Percentiles rank a stretch among this genome's conserved stretches.
These are phyloP conservation scores for Mycena pura DNA, from an alignment of 768 basidiomycete species.

Conservation along the genomic window DNA sequence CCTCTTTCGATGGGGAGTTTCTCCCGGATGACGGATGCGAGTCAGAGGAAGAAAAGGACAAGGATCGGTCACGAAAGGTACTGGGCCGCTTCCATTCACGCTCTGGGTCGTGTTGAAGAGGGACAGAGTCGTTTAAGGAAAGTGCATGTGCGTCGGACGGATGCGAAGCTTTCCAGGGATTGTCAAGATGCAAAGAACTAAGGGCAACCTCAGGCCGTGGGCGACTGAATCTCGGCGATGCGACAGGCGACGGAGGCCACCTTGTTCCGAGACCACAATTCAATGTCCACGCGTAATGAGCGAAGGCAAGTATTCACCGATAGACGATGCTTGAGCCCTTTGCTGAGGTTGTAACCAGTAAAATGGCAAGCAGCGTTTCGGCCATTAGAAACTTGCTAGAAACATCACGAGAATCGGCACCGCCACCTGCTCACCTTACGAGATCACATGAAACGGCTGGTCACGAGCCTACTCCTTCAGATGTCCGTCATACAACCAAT, in stretches of 20 bases:
- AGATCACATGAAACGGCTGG: too few relatives aligned
- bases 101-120: slow-evolving; percentile 47
- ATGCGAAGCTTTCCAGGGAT: slow-evolving; percentile 75
- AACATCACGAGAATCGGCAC: too few relatives aligned
- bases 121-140: slow-evolving; percentile 31
- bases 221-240: slow-evolving; percentile 73
- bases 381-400: slow-evolving; percentile 66
- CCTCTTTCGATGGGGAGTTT: slow-evolving; percentile 57
- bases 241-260: slow-evolving; percentile 79
- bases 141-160: slow-evolving; percentile 44
- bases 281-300: slow-evolving; percentile 1
- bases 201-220: slow-evolving; percentile 58
- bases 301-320: slow-evolving; percentile 39
- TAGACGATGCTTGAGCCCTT: slow-evolving; percentile 82
- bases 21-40: slow-evolving; percentile 57
- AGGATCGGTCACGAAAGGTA: slow-evolving; percentile 53
- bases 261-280: slow-evolving; percentile 14
- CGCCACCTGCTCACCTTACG: too few relatives aligned
- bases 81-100: slow-evolving; percentile 71
- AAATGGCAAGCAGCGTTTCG: slow-evolving; percentile 78
- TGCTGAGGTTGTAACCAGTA: slow-evolving; percentile 86
- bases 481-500: too few relatives aligned
- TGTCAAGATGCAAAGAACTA: slow-evolving; percentile 64
- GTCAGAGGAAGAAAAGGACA: slow-evolving; percentile 55
- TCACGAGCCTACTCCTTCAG: too few relatives aligned